Evolutionary conservation across 108 stramenopile species (phyloP).

Genomic region (Skeletonema costatum): DNA sequence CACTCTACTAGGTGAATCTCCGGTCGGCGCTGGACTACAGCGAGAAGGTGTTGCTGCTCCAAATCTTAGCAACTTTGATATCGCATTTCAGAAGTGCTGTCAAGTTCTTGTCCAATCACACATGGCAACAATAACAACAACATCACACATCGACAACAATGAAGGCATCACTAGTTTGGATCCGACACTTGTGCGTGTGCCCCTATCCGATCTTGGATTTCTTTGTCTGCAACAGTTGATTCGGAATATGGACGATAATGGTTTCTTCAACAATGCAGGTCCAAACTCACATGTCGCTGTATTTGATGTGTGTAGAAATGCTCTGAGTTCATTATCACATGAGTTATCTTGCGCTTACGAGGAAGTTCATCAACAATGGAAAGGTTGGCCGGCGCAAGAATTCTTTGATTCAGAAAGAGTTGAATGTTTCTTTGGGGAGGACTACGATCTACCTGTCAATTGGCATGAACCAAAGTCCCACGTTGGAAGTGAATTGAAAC

Average conservation of each 20-base stretch:
- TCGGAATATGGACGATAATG: slow-evolving; percentile 16
- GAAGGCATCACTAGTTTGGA: background rate
- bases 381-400: slow-evolving; percentile 31
- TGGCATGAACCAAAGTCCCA: slow-evolving; percentile 25
- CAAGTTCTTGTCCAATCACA: slow-evolving; percentile 17
- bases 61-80: slow-evolving; percentile 14
- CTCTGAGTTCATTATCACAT: slow-evolving; percentile 16
- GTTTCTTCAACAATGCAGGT: slow-evolving; percentile 12
- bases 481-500: slow-evolving; percentile 13
- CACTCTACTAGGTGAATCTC: slow-evolving; percentile 5
- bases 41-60: slow-evolving; percentile 25
- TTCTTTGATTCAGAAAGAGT: slow-evolving; percentile 22
- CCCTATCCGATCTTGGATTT: slow-evolving; percentile 32
- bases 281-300: background rate
- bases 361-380: slow-evolving; percentile 12
- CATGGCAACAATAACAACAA: slow-evolving; percentile 3
- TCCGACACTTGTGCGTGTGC: slow-evolving; percentile 21
- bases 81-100: slow-evolving; percentile 38
- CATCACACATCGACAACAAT: background rate
- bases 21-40: background rate
- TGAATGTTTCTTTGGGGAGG: slow-evolving; percentile 24
- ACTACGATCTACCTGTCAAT: slow-evolving; percentile 22
- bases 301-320: slow-evolving; percentile 3
- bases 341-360: slow-evolving; percentile 15
- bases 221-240: slow-evolving; percentile 44